phyloP scores from a whole-genome alignment of 108 stramenopile species.

The Nitzschia inconspicua region DNA sequence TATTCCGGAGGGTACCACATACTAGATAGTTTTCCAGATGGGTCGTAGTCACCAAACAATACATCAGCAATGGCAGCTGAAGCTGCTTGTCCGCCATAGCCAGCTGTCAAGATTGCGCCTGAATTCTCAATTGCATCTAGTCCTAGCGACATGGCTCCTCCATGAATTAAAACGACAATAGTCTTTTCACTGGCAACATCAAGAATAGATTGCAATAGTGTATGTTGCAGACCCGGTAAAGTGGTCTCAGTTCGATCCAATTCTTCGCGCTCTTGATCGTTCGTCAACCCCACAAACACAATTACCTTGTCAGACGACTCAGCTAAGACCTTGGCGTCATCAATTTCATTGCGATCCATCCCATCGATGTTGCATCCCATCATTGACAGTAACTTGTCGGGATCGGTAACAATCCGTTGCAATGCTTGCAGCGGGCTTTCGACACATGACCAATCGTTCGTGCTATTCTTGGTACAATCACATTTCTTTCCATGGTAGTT shows the following conservation, averaged over 20 bases:
- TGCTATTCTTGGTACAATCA: neutral
- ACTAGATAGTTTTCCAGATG: constrained; percentile 42
- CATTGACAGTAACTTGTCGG: neutral
- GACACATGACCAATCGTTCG: constrained; percentile 16
- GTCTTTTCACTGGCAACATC: constrained; percentile 24
- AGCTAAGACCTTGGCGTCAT: constrained; percentile 20
- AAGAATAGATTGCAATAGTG: constrained; percentile 20
- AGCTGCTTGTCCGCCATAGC: constrained; percentile 39
- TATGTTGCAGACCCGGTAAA: constrained; percentile 44
- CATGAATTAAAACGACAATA: constrained; percentile 24
- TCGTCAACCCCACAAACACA: constrained; percentile 38
- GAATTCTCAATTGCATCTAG: constrained; percentile 1
- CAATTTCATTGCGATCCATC: constrained; percentile 8
- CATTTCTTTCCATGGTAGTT: constrained; percentile 40
- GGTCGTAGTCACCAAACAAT: constrained; percentile 47
- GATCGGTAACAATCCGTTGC: neutral
- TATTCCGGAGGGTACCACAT: constrained; percentile 42
- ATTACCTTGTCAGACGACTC: constrained; percentile 27
- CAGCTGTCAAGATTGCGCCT: constrained; percentile 22
- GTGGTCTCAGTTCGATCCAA: constrained; percentile 35
- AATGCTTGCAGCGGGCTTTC: constrained; percentile 27
- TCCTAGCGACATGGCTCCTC: constrained; percentile 28
- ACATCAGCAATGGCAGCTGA: constrained; percentile 37
- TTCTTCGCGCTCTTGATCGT: constrained; percentile 44
- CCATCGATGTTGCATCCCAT: constrained; percentile 14